phyloP scores from a whole-genome alignment of 129 eudicot species.

The Lonicera japonica region DNA sequence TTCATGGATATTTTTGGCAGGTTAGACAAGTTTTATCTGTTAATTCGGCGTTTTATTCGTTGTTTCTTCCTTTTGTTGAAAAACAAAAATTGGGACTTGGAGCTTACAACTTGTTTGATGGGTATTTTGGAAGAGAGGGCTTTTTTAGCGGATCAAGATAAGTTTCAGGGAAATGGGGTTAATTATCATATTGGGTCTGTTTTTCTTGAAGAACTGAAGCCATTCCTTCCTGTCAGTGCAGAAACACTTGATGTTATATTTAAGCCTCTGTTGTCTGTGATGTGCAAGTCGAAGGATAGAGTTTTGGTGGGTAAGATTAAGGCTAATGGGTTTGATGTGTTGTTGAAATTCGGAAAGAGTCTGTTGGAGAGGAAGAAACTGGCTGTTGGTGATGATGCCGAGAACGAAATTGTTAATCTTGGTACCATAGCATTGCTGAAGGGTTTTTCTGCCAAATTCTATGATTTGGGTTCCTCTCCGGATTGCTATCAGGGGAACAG shows the following conservation, averaged over 20 bases:
- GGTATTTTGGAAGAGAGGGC: constrained; percentile 37
- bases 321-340: constrained; percentile 53
- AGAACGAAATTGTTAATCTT: constrained; percentile 36
- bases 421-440: constrained; percentile 51
- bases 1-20: too few relatives aligned
- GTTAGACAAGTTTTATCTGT: too few relatives aligned
- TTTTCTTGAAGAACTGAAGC: constrained; percentile 63
- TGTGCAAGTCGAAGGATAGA: constrained; percentile 39
- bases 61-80: too few relatives aligned
- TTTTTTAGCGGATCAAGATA: constrained; percentile 45
- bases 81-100: constrained; percentile 52
- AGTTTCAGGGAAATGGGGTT: constrained; percentile 70
- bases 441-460: constrained; percentile 54
- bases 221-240: constrained; percentile 45
- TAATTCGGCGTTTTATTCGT: too few relatives aligned
- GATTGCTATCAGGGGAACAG: constrained; percentile 92
- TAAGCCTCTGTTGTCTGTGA: constrained; percentile 33
- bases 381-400: constrained; percentile 13
- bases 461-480: constrained; percentile 49
- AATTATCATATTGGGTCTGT: constrained; percentile 70
- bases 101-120: constrained; percentile 32
- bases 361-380: constrained; percentile 47
- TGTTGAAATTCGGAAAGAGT: constrained; percentile 51
- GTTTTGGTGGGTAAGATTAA: constrained; percentile 67
- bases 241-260: constrained; percentile 47